A percentile compares a stretch with the other conserved stretches of the same genome.
Evolutionary conservation across 1,284 basidiomycete species (phyloP).

Genomic region (Neotropicomus parvogracilis): DNA sequence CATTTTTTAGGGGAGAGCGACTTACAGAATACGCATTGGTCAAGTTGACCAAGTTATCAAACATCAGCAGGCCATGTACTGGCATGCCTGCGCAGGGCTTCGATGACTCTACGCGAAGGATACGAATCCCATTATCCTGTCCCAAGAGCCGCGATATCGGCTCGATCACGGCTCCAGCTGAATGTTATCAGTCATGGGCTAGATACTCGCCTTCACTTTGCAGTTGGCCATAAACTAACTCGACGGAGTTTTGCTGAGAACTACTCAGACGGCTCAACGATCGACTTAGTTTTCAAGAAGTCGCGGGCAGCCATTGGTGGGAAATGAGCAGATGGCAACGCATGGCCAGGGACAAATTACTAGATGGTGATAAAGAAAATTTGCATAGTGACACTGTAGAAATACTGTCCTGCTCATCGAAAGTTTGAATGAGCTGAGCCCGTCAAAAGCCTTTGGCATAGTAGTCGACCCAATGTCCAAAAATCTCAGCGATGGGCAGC

Average conservation of each 20-base stretch:
- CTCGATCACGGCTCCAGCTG: no score
- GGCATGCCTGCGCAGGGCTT: constrained; percentile 1
- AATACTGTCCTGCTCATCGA: constrained; percentile 3
- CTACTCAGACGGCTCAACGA: no score
- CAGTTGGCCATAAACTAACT: no score
- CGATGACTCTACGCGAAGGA: no score
- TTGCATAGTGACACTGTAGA: constrained; percentile 8
- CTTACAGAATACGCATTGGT: neutral
- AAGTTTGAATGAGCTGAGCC: neutral
- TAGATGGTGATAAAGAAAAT: neutral
- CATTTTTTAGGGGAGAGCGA: neutral
- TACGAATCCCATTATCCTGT: no score
- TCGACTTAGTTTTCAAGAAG: no score
- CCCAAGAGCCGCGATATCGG: no score
- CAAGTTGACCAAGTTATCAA: neutral
- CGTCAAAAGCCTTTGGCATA: neutral
- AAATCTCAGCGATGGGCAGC: constrained; percentile 26
- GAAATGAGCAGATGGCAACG: no score
- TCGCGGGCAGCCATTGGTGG: no score
- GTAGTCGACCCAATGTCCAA: constrained; percentile 2
- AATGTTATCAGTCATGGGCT: no score
- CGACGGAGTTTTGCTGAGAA: no score
- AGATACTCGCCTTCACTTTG: no score
- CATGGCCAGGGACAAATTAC: constrained; percentile 6
- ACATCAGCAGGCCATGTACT: neutral